Conservation (phyloP, 2,329 filamentous ascomycete genomes). For the Ophiosphaerella korrae region DNA sequence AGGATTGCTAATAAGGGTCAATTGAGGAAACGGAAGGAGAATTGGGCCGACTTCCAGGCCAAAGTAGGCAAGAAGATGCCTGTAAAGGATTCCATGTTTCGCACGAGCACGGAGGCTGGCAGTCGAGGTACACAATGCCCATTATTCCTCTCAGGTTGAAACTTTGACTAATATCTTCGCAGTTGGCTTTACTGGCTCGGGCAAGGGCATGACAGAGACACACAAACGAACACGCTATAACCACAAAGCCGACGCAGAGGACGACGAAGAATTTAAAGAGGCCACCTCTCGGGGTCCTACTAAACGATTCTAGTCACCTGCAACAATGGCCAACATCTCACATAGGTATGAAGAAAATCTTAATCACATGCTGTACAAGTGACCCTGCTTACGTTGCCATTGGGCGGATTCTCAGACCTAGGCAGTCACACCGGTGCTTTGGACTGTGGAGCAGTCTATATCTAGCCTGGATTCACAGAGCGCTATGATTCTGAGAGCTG, state of each 20-base stretch:
- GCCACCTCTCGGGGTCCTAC: constrained; percentile 5
- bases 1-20: constrained; percentile 89
- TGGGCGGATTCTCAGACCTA: constrained; percentile 18
- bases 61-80: constrained; percentile 71
- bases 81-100: constrained; percentile 97
- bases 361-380: background rate
- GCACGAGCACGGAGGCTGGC: constrained; percentile 83
- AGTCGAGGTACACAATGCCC: constrained; percentile 72
- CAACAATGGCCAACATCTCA: background rate
- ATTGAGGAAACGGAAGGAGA: constrained; percentile 85
- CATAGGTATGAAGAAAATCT: constrained; percentile 5
- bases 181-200: constrained; percentile 97
- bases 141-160: no score
- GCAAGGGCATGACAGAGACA: constrained; percentile 95
- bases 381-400: constrained; percentile 28
- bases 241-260: constrained; percentile 57
- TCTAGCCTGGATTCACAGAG: constrained; percentile 1
- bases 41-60: constrained; percentile 90
- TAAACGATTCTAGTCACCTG: constrained; percentile 8
- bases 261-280: constrained; percentile 24
- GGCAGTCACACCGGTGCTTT: constrained; percentile 2
- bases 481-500: background rate
- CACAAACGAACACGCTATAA: constrained; percentile 80
- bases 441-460: constrained; percentile 1
- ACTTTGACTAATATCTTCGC: constrained; percentile 27